Conservation (phyloP, 352 stramenopile genomes). For the Phytophthora sojae region DNA sequence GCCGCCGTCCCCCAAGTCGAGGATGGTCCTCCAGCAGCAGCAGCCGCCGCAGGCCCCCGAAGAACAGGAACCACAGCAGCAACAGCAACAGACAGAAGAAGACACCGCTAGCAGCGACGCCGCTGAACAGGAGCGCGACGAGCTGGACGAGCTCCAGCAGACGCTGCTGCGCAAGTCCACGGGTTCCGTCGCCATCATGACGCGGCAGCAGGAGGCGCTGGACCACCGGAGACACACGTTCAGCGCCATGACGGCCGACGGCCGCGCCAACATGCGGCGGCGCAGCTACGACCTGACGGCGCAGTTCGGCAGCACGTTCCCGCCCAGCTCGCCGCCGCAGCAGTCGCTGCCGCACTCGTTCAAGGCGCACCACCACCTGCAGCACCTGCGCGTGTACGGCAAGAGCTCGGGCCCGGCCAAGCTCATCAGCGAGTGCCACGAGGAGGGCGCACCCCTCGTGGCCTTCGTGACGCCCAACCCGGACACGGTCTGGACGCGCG, state of each 20-base stretch:
- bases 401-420: conserved; percentile 32
- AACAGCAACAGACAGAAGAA: background rate
- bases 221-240: conserved; percentile 56
- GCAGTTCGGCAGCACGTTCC: conserved; percentile 39
- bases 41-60: conserved; percentile 19
- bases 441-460: conserved; percentile 51
- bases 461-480: conserved; percentile 46
- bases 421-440: conserved; percentile 37
- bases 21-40: background rate
- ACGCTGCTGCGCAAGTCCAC: conserved; percentile 39
- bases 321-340: conserved; percentile 21
- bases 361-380: conserved; percentile 51
- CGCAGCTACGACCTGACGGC: conserved; percentile 56
- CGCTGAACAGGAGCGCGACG: conserved; percentile 20
- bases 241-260: conserved; percentile 49
- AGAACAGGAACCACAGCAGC: conserved; percentile 20
- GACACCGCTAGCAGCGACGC: conserved; percentile 3
- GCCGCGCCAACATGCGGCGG: conserved; percentile 50
- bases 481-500: conserved; percentile 75
- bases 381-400: conserved; percentile 67
- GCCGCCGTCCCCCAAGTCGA: conserved; percentile 19
- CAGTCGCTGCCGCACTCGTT: conserved; percentile 28
- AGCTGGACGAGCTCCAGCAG: conserved; percentile 34
- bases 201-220: conserved; percentile 45
- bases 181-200: conserved; percentile 51